Evolutionary conservation across 2,329 filamentous ascomycete species (phyloP), one percentile per base, ranked within the genome.

Genomic region (Penicillium verrucosum): DNA sequence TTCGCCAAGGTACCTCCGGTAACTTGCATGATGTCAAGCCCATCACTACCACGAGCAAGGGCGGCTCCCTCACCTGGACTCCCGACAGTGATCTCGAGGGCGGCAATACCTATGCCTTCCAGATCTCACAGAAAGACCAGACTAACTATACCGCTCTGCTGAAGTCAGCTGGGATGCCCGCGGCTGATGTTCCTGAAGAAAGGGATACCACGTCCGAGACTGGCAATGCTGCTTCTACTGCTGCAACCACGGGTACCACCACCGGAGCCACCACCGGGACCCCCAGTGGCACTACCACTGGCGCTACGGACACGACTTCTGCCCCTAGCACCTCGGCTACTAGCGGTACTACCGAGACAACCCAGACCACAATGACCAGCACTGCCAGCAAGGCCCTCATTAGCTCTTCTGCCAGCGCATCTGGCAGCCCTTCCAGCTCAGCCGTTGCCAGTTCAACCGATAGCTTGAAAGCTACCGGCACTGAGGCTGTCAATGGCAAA

Each of bases 121-220:
- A 85, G 69, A 85, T 87, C 72, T 68, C 65, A 14, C 83, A 85
- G 67, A 79, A 76, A 57, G 72, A 67, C 40, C 59, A 71, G 45
- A 66, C 75, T 69, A 87, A 87, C 75, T 86, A 85, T 75, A 82
- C 78, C 44, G 81, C 78, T 43, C 77, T 77, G 30, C 77, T 86
- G 68, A 65, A 68, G 32, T 68, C 83, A 44, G 69, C 72, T 36
- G 77, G 70, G 40, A 62, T 67, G 54, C 63, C 54, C 23, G 12
- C 7, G 1, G 52, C 49, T 37, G 41, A 62, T 25, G 32, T 53
- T 32, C 43, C 50, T 47, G 12, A 54, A 8, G 48, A 23, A 18
- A 41, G 61, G 41, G 57, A 52, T 23, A 37, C 43, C 58, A 42
- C 54, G 21, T 18, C 56, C 44, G 57, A 44, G 9, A 45, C 51